A percentile compares a stretch with the other conserved stretches of the same genome.
phyloP scores from a whole-genome alignment of 1,139 yeast genomes.

The Hyphopichia burtonii region DNA sequence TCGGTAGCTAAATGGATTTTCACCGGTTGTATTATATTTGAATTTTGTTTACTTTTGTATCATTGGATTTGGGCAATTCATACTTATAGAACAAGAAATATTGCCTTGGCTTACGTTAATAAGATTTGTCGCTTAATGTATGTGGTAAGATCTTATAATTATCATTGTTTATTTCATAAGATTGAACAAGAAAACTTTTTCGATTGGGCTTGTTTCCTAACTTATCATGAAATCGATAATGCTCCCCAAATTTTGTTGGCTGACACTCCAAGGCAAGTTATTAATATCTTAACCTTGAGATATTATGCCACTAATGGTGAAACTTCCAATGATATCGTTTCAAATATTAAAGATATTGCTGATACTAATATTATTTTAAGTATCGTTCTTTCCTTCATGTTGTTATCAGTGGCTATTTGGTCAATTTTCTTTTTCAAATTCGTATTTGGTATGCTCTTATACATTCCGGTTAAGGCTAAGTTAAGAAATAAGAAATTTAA shows the following conservation, averaged over 20 bases:
- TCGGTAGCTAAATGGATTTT: conserved; percentile 73
- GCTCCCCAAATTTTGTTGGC: conserved; percentile 68
- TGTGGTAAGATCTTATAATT: conserved; percentile 56
- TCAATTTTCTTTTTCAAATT: conserved; percentile 63
- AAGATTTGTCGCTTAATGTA: conserved; percentile 58
- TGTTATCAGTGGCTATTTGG: conserved; percentile 76
- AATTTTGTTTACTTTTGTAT: conserved; percentile 57
- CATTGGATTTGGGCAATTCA: conserved; percentile 61
- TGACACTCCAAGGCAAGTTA: conserved; percentile 86
- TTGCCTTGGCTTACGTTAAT: conserved; percentile 72
- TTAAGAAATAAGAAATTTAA: conserved; percentile 36
- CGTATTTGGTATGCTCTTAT: conserved; percentile 53
- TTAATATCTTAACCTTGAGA: conserved; percentile 72
- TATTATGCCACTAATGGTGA: conserved; percentile 51
- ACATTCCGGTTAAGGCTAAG: conserved; percentile 54
- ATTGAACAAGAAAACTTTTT: conserved; percentile 65
- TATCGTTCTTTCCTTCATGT: conserved; percentile 69
- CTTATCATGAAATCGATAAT: conserved; percentile 64
- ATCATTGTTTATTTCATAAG: conserved; percentile 70
- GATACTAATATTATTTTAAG: conserved; percentile 62
- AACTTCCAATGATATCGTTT: conserved; percentile 42
- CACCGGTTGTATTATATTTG: conserved; percentile 80
- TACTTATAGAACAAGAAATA: conserved; percentile 59
- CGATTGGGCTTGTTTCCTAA: conserved; percentile 68
- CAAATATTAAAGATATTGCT: conserved; percentile 60